Evolutionary conservation across 768 basidiomycete genomes (phyloP), one percentile per base, ranked within the genome.

Genomic region (Termitomyces sp.): DNA sequence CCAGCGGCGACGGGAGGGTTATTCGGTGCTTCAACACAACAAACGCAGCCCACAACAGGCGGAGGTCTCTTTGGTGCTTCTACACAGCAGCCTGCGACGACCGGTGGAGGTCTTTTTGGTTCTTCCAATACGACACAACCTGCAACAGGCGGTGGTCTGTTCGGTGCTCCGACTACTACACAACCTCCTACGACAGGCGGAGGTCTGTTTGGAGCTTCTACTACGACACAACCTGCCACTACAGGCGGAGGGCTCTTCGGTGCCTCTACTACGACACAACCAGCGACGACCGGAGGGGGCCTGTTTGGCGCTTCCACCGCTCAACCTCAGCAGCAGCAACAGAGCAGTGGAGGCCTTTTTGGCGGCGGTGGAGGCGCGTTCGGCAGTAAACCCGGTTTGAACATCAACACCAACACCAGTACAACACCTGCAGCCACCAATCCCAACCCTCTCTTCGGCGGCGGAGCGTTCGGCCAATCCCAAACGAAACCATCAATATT

Each of bases 211-310:
- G 72, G 69, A 11, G 62, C 53, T 44, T 64, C 61, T 45, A 62
- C 59, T 39, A 44, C 57, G 46, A 35, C 46, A 22, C 54, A 58
- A 54, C 56, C 55, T 56, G 45, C 64, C 58, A 27, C 63, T 56
- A 57, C 60, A 18, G 63, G n/a, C n/a, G n/a, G 63, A 29, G 56
- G 66, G n/a, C 39, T 72, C 35, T 77, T 77, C 53, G 69, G 71
- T 3, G 56, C 42, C 22, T 23, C 60, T 5, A 52, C 36, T 10
- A 36, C 23, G 22, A 36, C 23, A 22, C 53, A 62, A 40, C 47
- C 57, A 42, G 45, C 53, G 38, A 23, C 53, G 51, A 47, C 18
- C 27, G 27, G 45, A 5, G 45, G 53, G 2, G 45, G 45, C 7
- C 31, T 48, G 32, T 32, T 31, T 46, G 20, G n/a, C n/a, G n/a